phyloP scores from a whole-genome alignment of 805 yeast genomes.

The Hemisphaericaspora nanyangensis region DNA sequence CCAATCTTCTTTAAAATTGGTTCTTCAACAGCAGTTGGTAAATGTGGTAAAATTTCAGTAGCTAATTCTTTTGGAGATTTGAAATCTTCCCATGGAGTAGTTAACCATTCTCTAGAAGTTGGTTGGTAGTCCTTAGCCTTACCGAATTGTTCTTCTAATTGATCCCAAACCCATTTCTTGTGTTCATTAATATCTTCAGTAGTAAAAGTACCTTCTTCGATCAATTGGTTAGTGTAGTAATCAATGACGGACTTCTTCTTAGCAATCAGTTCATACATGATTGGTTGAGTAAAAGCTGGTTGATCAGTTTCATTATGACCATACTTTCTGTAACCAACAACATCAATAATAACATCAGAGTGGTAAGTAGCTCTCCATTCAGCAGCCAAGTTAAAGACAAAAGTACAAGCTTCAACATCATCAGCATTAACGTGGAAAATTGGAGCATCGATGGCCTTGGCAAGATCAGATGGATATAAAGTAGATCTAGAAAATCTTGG shows the following conservation, averaged over 20 bases:
- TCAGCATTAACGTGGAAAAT: conserved; percentile 99
- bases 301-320: conserved; percentile 99
- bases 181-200: conserved; percentile 90
- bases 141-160: conserved; percentile 83
- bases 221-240: conserved; percentile 72
- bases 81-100: conserved; percentile 98
- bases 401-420: conserved; percentile 90
- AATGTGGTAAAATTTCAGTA: conserved; percentile 90
- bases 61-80: conserved; percentile 97
- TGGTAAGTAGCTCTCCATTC: conserved; percentile 98
- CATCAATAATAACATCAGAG: conserved; percentile 92
- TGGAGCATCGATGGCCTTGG: conserved; percentile 95
- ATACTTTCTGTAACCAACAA: conserved; percentile 96
- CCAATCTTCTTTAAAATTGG: conserved; percentile 75
- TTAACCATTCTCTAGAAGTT: conserved; percentile 93
- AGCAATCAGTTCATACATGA: conserved; percentile 91
- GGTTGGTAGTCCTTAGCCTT: conserved; percentile 89
- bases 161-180: conserved; percentile 96
- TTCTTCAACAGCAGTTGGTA: conserved; percentile 88
- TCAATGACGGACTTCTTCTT: conserved; percentile 87
- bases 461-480: conserved; percentile 96
- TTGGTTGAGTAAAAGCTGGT: conserved; percentile 97
- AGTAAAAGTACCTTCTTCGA: conserved; percentile 86
- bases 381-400: conserved; percentile 93
- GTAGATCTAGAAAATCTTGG: conserved; percentile 97